Evolutionary conservation across 192 early-diverging fungal genomes (phyloP).

Genomic region (Rhizophagus prolifer): DNA sequence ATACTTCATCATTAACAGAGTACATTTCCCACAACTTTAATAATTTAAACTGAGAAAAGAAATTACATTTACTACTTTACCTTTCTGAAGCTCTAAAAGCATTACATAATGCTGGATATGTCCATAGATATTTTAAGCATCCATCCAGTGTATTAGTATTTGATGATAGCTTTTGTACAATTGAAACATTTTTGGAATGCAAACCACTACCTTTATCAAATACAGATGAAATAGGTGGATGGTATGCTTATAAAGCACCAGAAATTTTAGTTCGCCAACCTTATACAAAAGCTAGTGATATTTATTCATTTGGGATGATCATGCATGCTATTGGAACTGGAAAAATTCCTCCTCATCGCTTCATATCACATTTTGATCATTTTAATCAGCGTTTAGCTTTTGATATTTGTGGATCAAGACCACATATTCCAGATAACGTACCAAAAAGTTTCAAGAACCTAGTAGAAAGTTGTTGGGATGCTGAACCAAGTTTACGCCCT

Average conservation of each 20-base stretch:
- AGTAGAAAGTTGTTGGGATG: not conserved
- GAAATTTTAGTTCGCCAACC: not conserved
- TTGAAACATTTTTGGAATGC: not conserved
- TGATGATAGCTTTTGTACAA: not conserved
- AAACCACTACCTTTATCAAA: not conserved
- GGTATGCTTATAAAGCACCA: not conserved
- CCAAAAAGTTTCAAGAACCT: not conserved
- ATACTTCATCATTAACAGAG: not conserved
- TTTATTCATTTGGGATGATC: constrained; percentile 3
- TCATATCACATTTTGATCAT: not conserved
- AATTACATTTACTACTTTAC: not conserved
- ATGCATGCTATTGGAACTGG: not conserved
- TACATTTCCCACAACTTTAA: not conserved
- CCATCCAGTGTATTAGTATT: not conserved
- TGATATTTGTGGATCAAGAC: not conserved
- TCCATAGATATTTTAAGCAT: not conserved
- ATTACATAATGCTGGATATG: not conserved
- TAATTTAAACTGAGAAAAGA: not conserved
- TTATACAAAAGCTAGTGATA: not conserved
- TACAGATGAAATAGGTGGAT: not conserved
- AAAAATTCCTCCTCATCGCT: not conserved
- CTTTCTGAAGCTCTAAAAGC: not conserved
- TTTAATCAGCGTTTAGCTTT: not conserved
- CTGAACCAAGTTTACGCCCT: not conserved
- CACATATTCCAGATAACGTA: not conserved